Conservation (phyloP, 345 rosid species). For the Rhizophora apiculata region DNA sequence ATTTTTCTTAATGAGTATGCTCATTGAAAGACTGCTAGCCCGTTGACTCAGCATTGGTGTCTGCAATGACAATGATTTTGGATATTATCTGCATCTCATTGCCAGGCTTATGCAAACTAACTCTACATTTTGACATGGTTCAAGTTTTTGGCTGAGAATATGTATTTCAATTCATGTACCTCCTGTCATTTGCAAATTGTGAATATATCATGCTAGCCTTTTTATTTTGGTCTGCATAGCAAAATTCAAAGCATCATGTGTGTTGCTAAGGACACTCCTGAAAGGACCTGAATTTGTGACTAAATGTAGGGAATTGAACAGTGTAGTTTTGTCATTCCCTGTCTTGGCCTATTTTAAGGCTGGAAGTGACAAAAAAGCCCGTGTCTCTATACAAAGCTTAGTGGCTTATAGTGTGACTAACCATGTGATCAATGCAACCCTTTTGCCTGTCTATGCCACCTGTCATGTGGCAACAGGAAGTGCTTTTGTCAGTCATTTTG, state of each 20-base stretch:
- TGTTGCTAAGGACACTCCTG: too few relatives aligned
- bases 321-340: too few relatives aligned
- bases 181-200: background rate
- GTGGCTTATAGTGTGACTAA: slow-evolving; percentile 12
- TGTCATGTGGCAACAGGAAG: slow-evolving; percentile 2
- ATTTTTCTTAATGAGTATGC: background rate
- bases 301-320: too few relatives aligned
- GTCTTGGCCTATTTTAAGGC: too few relatives aligned
- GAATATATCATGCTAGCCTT: background rate
- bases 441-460: slow-evolving; percentile 1
- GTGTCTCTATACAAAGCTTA: background rate
- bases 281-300: too few relatives aligned
- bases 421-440: background rate
- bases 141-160: background rate
- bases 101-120: background rate
- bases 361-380: too few relatives aligned
- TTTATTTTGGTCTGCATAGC: too few relatives aligned
- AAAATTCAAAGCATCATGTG: too few relatives aligned
- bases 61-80: slow-evolving; percentile 1
- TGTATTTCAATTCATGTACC: background rate
- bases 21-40: background rate
- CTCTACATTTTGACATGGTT: background rate
- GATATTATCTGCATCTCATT: background rate
- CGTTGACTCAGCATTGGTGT: slow-evolving; percentile 2
- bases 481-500: background rate